Percentiles rank a stretch among this genome's conserved stretches.
phyloP scores from a whole-genome alignment of 2,329 filamentous ascomycete genomes.

The Anthostomella pinea region DNA sequence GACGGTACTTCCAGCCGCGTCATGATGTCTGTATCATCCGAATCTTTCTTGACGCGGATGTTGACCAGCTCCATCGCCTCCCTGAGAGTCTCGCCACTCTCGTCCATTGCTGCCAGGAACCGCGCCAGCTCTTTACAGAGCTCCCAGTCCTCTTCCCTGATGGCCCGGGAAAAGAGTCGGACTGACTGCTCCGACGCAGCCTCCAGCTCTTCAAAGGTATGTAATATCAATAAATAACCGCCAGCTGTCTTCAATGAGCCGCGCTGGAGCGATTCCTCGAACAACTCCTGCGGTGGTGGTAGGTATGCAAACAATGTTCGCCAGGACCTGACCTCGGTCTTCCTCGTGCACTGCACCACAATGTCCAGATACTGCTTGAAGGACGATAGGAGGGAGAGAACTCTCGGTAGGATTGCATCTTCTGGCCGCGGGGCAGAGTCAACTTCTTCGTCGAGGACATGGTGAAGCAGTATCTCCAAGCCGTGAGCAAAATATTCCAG shows the following conservation, averaged over 20 bases:
- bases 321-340: conserved; percentile 95
- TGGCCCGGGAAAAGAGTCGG: conserved; percentile 75
- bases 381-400: conserved; percentile 64
- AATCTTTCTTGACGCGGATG: conserved; percentile 35
- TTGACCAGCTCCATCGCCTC: conserved; percentile 67
- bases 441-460: conserved; percentile 91
- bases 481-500: conserved; percentile 92
- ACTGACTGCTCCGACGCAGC: conserved; percentile 75
- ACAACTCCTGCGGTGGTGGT: conserved; percentile 85
- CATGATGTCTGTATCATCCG: conserved; percentile 29
- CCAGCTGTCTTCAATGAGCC: conserved; percentile 91
- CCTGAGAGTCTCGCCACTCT: conserved; percentile 74
- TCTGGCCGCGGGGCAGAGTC: conserved; percentile 65
- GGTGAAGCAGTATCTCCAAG: conserved; percentile 86
- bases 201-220: conserved; percentile 71
- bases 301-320: conserved; percentile 88
- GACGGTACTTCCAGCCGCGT: conserved; percentile 32
- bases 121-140: conserved; percentile 90
- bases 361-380: conserved; percentile 90
- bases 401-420: conserved; percentile 61
- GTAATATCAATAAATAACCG: conserved; percentile 91
- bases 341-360: conserved; percentile 92
- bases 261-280: conserved; percentile 84
- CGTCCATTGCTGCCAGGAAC: conserved; percentile 92
- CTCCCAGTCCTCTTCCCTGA: conserved; percentile 87